phyloP scores from a whole-genome alignment of 163 green algal species.

The Scenedesmus sp. region DNA sequence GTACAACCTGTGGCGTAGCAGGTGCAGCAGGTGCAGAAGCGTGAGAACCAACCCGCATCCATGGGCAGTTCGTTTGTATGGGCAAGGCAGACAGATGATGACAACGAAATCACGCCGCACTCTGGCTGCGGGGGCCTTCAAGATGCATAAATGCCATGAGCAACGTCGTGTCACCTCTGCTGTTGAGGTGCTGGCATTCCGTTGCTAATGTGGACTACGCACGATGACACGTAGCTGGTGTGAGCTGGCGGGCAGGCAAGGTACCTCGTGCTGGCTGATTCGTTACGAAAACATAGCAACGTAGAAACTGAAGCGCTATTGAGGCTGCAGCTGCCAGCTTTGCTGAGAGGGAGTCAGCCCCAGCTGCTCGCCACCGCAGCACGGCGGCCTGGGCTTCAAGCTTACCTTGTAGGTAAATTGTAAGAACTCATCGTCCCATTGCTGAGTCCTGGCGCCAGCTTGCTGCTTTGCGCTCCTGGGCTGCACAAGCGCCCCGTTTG shows the following conservation, averaged over 20 bases:
- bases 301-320: not conserved
- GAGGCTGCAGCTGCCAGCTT: not conserved
- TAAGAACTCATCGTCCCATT: constrained; percentile 41
- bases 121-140: not conserved
- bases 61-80: not conserved
- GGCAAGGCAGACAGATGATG: not conserved
- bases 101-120: not conserved
- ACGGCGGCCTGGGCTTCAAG: not conserved
- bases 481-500: not conserved
- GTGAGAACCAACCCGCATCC: not conserved
- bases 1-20: constrained; percentile 8
- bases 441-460: not conserved
- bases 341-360: not conserved
- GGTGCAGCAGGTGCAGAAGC: not conserved
- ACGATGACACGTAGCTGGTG: not conserved
- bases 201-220: not conserved
- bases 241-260: not conserved
- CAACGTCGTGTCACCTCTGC: not conserved
- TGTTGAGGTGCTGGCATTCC: not conserved
- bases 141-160: not conserved
- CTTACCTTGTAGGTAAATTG: constrained; percentile 44
- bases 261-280: not conserved
- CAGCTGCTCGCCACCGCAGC: not conserved
- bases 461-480: not conserved
- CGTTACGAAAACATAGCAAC: not conserved